Base-by-base conservation (phyloP, 768 basidiomycete species). In the Kwoniella europaea region DNA sequence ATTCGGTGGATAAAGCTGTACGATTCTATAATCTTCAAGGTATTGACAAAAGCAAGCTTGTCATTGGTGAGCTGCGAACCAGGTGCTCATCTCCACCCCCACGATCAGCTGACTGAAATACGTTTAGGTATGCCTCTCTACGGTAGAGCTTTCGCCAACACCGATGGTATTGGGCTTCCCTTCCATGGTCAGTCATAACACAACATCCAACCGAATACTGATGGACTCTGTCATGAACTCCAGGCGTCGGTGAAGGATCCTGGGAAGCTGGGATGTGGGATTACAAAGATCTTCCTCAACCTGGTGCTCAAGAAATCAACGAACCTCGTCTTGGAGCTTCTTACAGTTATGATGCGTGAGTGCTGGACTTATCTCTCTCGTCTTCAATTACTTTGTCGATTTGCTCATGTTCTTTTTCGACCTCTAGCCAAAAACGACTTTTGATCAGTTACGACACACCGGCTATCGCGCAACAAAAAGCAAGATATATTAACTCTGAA, bases 181-280 rank as follows among this genome's bases (percentile, higher is more conserved):
- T 99, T 90, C 85, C 88, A 88, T 13, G 95, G 96, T 41, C 82
- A 60, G 74, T n/a, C n/a, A n/a, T n/a, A n/a, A n/a, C n/a, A n/a
- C n/a, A n/a, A n/a, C n/a, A n/a, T 35, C 35, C 35, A 35, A 35
- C 35, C 35, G 35, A 9, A 1, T 0, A 35, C 35, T 35, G 1
- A 35, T 35, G 35, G 0, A 35, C 7, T 0, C 6, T 35, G 35
- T 35, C 35, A 35, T 1, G 35, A 1, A 35, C 1, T 6, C 0
- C 63, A 78, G 80, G 80, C 41, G 67, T 92, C 55, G 97, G 96
- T 4, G 88, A 86, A 60, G 96, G 96, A 43, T 91, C 88, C 55
- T 98, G 96, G 96, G 96, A 98, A 81, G 88, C 78, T 3, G 84
- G 85, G 55, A 86, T 91, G 71, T 93, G 91, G 82, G 96, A 99